Evolutionary conservation across 768 basidiomycete species (phyloP), one percentile per base, ranked within the genome.

Genomic region (Pulveroboletus sp.): DNA sequence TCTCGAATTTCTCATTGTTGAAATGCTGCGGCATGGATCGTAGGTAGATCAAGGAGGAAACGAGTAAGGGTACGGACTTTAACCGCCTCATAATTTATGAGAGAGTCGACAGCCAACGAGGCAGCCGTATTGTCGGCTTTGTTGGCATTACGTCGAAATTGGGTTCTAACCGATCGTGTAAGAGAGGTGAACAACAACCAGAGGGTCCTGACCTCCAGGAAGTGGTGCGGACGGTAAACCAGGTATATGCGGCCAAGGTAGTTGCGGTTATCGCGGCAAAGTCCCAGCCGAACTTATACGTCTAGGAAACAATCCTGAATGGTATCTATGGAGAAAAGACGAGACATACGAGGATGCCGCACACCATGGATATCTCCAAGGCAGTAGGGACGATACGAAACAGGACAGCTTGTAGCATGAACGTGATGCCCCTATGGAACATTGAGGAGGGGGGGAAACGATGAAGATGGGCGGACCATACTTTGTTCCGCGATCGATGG

Each of bases 21-120:
- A 98, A 98, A 62, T 95, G 86, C 93, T 95, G 67, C 39, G 53
- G 54, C 26, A 45, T 30, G 46, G 6, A 10, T 33, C 9, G 21
- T 30, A 8, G 30, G 40, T 18, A 35, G 8, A 39, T 37, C 15
- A 39, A 15, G 8, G 24, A 10, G 4, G 51, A 27, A 47, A 31
- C 13, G 14, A 17, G 69, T 1, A 28, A 4, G n/a, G 13, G 13
- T 2, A 36, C 62, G 14, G 54, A 93, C 94, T 79, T 98, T 99
- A 61, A 99, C 96, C 4, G 96, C 96, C 65, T 99, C 96, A 61
- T 92, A 98, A 63, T 99, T 99, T 66, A 99, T 95, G 39, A 99
- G 73, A 0, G 94, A 91, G 64, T 99, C 96, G 4, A 98, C 92
- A 3, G 92, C 90, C 2, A 88, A 81, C 0, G 91, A 89, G 0